Conservation (phyloP, 2,329 filamentous ascomycete species). For the Neofusicoccum parvum region DNA sequence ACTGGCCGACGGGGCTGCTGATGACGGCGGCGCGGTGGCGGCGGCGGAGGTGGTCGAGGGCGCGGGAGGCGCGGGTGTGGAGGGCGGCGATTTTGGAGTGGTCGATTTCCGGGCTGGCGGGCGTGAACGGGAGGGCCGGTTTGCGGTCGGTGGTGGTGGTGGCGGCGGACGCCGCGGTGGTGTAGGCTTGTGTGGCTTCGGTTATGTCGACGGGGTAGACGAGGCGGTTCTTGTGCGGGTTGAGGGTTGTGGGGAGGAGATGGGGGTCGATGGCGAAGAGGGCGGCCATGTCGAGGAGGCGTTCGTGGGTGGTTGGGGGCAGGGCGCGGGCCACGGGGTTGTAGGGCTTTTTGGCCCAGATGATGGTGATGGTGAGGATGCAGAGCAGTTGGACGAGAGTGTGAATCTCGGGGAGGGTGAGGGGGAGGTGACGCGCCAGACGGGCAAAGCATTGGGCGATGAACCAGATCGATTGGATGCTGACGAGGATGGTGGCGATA, state of each 20-base stretch:
- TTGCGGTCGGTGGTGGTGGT: no score
- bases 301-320: slow-evolving; percentile 21
- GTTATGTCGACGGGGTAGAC: slow-evolving; percentile 9
- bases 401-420: slow-evolving; percentile 43
- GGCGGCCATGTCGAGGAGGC: slow-evolving; percentile 23
- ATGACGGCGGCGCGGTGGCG: not conserved
- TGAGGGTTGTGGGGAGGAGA: not conserved
- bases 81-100: slow-evolving; percentile 1
- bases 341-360: slow-evolving; percentile 41
- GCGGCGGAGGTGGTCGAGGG: slow-evolving; percentile 11
- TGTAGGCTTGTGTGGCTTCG: not conserved
- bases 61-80: slow-evolving; percentile 9
- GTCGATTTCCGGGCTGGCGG: not conserved
- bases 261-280: slow-evolving; percentile 23
- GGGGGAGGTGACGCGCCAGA: slow-evolving; percentile 34
- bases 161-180: not conserved
- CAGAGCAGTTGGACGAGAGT: slow-evolving; percentile 40
- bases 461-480: slow-evolving; percentile 46
- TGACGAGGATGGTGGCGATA: slow-evolving; percentile 33
- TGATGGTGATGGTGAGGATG: slow-evolving; percentile 35
- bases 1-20: not conserved
- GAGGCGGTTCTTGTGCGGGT: slow-evolving; percentile 1
- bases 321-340: slow-evolving; percentile 23
- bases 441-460: slow-evolving; percentile 38
- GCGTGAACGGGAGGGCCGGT: not conserved